Percentiles rank a stretch among this genome's conserved stretches.
phyloP scores from a whole-genome alignment of 345 rosid genomes.

The Eucalyptus pumila region DNA sequence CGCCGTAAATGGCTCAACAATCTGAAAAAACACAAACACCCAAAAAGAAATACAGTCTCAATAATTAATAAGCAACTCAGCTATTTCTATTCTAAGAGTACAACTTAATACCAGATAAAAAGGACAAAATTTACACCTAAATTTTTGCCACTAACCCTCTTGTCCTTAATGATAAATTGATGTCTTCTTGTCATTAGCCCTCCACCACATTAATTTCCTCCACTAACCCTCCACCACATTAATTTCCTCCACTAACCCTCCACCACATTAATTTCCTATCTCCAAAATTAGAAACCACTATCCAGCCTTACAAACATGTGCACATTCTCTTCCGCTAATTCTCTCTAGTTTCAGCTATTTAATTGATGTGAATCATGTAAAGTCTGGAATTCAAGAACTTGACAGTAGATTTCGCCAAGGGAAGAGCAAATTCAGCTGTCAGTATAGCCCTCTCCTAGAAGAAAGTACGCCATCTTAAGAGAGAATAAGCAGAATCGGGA shows the following conservation, averaged over 20 bases:
- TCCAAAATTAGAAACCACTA: neutral
- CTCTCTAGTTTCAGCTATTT: neutral
- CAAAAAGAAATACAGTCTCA: neutral
- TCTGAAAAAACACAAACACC: conserved; percentile 30
- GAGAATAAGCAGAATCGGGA: neutral
- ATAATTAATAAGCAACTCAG: neutral
- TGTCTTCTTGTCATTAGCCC: neutral
- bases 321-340: neutral
- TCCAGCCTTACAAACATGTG: neutral
- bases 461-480: neutral
- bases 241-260: neutral
- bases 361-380: neutral
- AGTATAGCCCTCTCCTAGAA: neutral
- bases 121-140: neutral
- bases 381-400: neutral
- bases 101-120: neutral
- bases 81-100: neutral
- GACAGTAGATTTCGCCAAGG: neutral
- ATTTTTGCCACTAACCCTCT: neutral
- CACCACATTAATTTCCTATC: neutral
- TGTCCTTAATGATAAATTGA: neutral
- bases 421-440: neutral
- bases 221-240: neutral
- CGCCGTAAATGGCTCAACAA: conserved; percentile 98
- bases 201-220: neutral